Evolutionary conservation across 108 stramenopile genomes (phyloP), one percentile per base, ranked within the genome.

Genomic region (Nitzschia palea): DNA sequence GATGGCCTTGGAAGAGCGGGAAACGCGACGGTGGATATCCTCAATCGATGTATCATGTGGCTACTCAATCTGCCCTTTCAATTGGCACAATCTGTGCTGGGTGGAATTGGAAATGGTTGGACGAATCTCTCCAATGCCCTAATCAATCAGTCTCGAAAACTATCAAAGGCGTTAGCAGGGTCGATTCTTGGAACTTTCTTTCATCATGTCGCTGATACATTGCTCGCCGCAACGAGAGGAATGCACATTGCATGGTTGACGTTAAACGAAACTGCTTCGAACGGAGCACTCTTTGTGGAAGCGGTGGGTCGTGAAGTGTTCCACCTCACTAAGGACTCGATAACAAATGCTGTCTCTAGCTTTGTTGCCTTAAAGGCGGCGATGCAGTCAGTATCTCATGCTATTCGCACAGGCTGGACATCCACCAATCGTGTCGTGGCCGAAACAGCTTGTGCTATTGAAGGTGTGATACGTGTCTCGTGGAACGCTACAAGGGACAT

Each of bases 21-120:
- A 22, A 45, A 76, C 27, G 57, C 51, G 4, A 45, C 65, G 1
- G 29, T 76, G 23, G 67, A 61, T 32, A 32, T 44, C 15, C 3
- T 68, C 62, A 43, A 48, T 32, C 35, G 42, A 23, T 54, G 45
- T 36, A 2, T 68, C 18, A 10, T 42, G 15, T 76, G 62, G 62
- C 17, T 76, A 32, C 28, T 67, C 4, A 32, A 66, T 45, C 28
- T 75, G 25, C 68, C 74, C 0, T 12, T 53, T 25, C 36, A 42
- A 25, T 44, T 74, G 40, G 30, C 54, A 4, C 37, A 47, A 17
- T 45, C 73, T 3, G 8, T 67, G 1, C 23, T 50, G 14, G 35
- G 40, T 14, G 56, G 17, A 3, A n/a, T 65, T 3, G 27, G 45
- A 18, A 65, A 20, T 25, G 65, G 65, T 5, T 53, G 52, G 9